A percentile compares a stretch with the other conserved stretches of the same genome.
Conservation (phyloP, 2,329 filamentous ascomycete genomes). For the Botryosphaeria dothidea region DNA sequence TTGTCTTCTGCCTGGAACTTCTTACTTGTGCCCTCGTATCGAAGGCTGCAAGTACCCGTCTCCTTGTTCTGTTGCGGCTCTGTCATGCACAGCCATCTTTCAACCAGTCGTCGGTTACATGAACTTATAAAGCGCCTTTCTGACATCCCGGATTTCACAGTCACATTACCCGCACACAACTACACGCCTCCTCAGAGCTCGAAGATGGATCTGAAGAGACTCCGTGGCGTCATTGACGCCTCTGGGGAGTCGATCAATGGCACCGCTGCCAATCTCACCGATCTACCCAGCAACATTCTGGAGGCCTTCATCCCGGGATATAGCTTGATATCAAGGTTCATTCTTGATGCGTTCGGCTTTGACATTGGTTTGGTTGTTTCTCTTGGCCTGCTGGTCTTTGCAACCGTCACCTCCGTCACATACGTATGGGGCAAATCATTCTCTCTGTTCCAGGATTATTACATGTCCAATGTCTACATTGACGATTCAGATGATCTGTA, state of each 20-base stretch:
- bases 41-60: background rate
- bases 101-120: background rate
- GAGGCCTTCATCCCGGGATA: conserved; percentile 55
- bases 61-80: background rate
- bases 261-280: conserved; percentile 25
- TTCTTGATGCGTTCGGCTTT: conserved; percentile 45
- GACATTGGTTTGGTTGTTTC: conserved; percentile 52
- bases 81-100: background rate
- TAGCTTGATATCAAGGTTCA: conserved; percentile 47
- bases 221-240: background rate
- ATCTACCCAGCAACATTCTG: conserved; percentile 49
- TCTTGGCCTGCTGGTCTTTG: conserved; percentile 44
- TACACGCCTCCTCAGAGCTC: background rate
- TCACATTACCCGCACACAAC: background rate
- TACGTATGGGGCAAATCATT: conserved; percentile 38
- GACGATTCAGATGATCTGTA: conserved; percentile 48
- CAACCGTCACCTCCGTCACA: conserved; percentile 37
- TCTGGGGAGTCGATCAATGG: conserved; percentile 16
- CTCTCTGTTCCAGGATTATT: conserved; percentile 35
- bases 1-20: background rate
- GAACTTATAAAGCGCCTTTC: background rate
- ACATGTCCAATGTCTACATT: conserved; percentile 46
- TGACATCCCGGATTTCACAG: background rate
- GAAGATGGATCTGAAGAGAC: background rate
- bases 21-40: background rate